Evolutionary conservation across 2,329 filamentous ascomycete genomes (phyloP).

Genomic region (Botrytis deweyae): DNA sequence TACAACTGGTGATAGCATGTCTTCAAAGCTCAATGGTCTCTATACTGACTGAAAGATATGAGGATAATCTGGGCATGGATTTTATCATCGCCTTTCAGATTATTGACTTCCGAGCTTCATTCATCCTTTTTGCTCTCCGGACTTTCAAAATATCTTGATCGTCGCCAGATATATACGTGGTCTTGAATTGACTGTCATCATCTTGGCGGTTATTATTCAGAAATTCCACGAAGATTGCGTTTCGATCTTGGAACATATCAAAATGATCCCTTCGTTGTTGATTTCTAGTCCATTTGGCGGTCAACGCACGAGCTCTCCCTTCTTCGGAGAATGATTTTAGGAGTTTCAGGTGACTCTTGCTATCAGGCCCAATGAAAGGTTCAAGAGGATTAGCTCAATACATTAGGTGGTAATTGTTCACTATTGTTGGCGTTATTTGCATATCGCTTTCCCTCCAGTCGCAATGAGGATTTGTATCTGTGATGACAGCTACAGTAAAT

Average conservation of each 20-base stretch:
- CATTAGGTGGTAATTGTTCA: not conserved
- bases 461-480: not conserved
- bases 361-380: not conserved
- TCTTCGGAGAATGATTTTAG: too few species aligned
- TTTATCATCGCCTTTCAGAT: too few species aligned
- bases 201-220: not conserved
- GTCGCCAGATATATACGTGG: not conserved
- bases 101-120: not conserved
- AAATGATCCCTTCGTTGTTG: rapidly evolving
- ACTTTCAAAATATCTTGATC: not conserved
- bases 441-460: not conserved
- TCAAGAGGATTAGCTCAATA: not conserved
- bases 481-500: not conserved
- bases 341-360: too few species aligned
- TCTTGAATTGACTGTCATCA: not conserved
- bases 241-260: rapidly evolving
- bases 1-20: not conserved
- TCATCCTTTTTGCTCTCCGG: not conserved
- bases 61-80: too few species aligned
- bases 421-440: not conserved
- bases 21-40: not conserved
- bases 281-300: not conserved
- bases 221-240: not conserved
- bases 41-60: not conserved
- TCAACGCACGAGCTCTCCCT: not conserved